Evolutionary conservation across 345 rosid species (phyloP).

Genomic region (Fremontodendron californicum): DNA sequence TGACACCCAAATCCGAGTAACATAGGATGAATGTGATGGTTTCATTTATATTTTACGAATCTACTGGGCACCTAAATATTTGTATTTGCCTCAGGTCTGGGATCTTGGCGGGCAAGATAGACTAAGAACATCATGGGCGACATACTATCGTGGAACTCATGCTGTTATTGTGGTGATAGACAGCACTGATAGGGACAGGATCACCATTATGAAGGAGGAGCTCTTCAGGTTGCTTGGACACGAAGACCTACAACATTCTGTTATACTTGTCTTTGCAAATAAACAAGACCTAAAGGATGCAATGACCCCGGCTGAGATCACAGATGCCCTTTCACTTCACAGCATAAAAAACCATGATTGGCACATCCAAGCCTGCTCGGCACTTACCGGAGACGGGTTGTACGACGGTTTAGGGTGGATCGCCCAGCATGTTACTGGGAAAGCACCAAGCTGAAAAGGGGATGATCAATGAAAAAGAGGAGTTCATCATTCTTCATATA

Average conservation of each 20-base stretch:
- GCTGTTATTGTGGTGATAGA: slow-evolving; percentile 75
- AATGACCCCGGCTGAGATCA: slow-evolving; percentile 93
- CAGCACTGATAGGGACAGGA: slow-evolving; percentile 40
- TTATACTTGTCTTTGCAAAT: slow-evolving; percentile 83
- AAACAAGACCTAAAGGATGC: slow-evolving; percentile 93
- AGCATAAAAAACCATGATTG: slow-evolving; percentile 94
- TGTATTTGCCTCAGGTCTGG: slow-evolving; percentile 60
- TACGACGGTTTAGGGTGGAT: slow-evolving; percentile 90
- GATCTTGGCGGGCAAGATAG: slow-evolving; percentile 98
- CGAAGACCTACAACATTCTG: slow-evolving; percentile 70
- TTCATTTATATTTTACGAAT: background rate
- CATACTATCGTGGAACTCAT: slow-evolving; percentile 91
- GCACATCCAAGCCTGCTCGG: slow-evolving; percentile 96
- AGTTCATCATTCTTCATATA: background rate
- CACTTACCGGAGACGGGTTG: slow-evolving; percentile 86
- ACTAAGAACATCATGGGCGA: slow-evolving; percentile 91
- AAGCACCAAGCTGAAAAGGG: slow-evolving; percentile 33
- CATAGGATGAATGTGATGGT: background rate
- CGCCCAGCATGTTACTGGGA: slow-evolving; percentile 79
- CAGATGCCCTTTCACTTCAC: slow-evolving; percentile 85
- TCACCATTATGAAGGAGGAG: slow-evolving; percentile 87
- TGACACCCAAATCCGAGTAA: too few relatives aligned
- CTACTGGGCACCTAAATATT: background rate
- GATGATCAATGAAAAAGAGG: background rate
- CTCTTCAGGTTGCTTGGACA: slow-evolving; percentile 75